Percentiles rank a stretch among this genome's conserved stretches.
Evolutionary conservation across 768 basidiomycete species (phyloP).

Genomic region (Collybiopsis confluens): DNA sequence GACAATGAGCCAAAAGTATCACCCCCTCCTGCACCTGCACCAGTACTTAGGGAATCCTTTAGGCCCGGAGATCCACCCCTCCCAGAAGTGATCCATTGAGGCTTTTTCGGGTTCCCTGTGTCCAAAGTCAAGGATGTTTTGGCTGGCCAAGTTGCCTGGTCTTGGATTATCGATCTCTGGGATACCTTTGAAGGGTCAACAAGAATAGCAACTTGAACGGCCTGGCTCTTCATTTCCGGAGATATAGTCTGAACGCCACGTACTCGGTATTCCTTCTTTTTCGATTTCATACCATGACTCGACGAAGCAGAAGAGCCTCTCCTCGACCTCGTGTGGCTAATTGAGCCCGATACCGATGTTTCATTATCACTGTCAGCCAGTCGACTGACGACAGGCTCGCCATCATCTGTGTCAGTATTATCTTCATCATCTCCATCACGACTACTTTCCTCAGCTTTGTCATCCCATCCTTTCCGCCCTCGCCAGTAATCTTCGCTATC

Average conservation of each 20-base stretch:
- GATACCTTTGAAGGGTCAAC: constrained; percentile 21
- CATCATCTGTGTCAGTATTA: constrained; percentile 59
- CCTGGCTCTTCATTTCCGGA: constrained; percentile 48
- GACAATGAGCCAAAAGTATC: not conserved
- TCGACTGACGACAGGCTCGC: constrained; percentile 20
- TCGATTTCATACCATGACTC: constrained; percentile 31
- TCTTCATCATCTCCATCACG: constrained; percentile 82
- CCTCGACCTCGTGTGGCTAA: constrained; percentile 22
- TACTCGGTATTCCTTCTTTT: constrained; percentile 55
- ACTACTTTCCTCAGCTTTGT: constrained; percentile 62
- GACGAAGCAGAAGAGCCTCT: constrained; percentile 33
- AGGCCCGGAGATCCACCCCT: not conserved
- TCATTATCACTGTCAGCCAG: constrained; percentile 36
- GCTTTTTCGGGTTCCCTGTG: not conserved
- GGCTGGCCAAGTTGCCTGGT: constrained; percentile 14
- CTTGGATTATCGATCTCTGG: constrained; percentile 13
- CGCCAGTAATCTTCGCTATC: constrained; percentile 34
- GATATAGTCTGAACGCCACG: constrained; percentile 69
- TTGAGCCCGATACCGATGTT: constrained; percentile 11
- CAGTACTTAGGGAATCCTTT: not conserved
- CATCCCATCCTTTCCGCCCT: constrained; percentile 41
- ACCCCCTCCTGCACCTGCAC: not conserved
- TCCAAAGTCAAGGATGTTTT: not conserved
- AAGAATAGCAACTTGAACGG: constrained; percentile 49
- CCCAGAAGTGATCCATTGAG: constrained; percentile 2